These are phyloP conservation scores for Coemansia biformis DNA, from an alignment of 192 early-diverging fungal genomes.

Conservation along the genomic window DNA sequence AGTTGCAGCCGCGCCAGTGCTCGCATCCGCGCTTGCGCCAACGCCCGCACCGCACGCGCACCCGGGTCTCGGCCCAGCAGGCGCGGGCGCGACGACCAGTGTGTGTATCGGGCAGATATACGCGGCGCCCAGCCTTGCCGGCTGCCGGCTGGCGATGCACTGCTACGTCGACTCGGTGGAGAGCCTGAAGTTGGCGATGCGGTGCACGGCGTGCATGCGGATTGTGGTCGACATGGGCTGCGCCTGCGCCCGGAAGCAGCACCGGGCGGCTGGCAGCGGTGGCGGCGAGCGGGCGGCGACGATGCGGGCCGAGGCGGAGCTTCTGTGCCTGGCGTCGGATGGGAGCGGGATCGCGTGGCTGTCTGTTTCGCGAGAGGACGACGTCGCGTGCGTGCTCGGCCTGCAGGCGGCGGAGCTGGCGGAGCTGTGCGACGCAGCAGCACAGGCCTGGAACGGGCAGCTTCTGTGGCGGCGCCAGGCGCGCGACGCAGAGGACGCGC, in stretches of 20 bases:
- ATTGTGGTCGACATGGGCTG: slow-evolving; percentile 19
- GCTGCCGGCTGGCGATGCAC: slow-evolving; percentile 1
- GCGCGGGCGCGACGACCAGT: no score
- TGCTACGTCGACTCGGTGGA: slow-evolving; percentile 15
- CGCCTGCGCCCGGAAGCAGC: slow-evolving; percentile 16
- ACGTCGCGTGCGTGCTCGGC: slow-evolving; percentile 3
- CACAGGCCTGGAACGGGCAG: slow-evolving; percentile 25
- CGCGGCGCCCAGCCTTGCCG: background rate
- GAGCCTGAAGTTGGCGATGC: slow-evolving; percentile 3
- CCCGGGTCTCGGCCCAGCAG: no score
- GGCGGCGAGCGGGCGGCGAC: background rate
- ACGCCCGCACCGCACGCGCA: no score
- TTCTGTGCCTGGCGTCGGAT: slow-evolving; percentile 23
- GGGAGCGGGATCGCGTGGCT: slow-evolving; percentile 36
- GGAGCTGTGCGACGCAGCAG: slow-evolving; percentile 11
- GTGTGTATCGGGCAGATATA: slow-evolving; percentile 17
- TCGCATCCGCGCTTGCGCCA: no score
- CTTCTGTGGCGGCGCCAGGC: slow-evolving; percentile 23
- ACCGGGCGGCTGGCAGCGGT: slow-evolving; percentile 7
- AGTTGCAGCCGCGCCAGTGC: no score
- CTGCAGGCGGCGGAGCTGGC: slow-evolving; percentile 6
- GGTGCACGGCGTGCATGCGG: slow-evolving; percentile 18
- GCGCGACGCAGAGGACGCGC: background rate
- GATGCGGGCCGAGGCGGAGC: slow-evolving; percentile 1
- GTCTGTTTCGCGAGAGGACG: background rate